Evolutionary conservation across 139 green algal genomes (phyloP).

Genomic region (Chlamydomonas sp.): DNA sequence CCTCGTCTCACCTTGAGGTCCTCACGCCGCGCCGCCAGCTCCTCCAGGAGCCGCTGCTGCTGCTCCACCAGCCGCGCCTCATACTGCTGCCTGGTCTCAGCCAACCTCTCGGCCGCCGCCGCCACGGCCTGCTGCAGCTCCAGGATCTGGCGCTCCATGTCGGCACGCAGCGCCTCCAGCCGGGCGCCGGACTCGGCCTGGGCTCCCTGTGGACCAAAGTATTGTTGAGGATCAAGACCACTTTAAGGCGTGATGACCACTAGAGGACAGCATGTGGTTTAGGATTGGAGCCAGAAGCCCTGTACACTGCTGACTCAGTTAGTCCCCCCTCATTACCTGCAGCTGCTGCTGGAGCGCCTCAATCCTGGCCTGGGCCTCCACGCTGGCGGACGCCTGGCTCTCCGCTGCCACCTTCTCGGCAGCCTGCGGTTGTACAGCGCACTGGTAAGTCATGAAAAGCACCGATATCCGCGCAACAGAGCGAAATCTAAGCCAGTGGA

Average conservation of each 20-base stretch:
- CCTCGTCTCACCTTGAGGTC: conserved; percentile 1
- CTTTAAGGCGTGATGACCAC: too few relatives aligned
- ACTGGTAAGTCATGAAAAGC: too few relatives aligned
- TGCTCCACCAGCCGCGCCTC: conserved; percentile 20
- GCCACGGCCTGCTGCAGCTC: conserved; percentile 2
- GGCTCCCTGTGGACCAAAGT: not conserved
- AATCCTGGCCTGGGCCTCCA: not conserved
- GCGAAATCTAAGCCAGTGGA: too few relatives aligned
- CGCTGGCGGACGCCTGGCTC: not conserved
- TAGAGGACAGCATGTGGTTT: too few relatives aligned
- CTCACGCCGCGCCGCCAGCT: conserved; percentile 3
- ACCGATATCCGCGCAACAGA: too few relatives aligned
- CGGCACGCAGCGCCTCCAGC: not conserved
- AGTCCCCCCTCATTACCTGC: not conserved
- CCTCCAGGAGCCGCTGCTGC: not conserved
- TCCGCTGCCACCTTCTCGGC: not conserved
- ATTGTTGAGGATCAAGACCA: too few relatives aligned
- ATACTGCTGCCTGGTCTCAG: not conserved
- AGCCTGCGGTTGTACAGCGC: not conserved
- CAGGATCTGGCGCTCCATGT: not conserved
- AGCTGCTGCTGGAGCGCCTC: not conserved
- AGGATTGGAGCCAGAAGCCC: not conserved
- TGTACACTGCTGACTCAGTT: not conserved
- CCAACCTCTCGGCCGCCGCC: not conserved
- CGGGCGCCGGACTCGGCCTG: not conserved